Evolutionary conservation across 163 green algal species (phyloP), one percentile per base, ranked within the genome.

Genomic region (Botryococcus braunii): DNA sequence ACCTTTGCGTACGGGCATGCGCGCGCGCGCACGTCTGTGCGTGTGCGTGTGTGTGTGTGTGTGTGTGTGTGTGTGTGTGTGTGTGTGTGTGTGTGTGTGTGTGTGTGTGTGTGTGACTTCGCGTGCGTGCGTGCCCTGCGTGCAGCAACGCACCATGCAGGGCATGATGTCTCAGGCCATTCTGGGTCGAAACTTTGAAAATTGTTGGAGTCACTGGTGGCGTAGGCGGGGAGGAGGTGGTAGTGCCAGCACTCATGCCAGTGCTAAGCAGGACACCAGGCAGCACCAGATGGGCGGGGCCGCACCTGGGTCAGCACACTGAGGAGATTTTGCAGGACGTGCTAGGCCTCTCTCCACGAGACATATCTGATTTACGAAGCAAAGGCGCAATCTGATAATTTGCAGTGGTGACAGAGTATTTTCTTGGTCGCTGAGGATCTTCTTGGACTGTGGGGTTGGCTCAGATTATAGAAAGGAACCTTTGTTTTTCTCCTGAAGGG

Each of bases 231-330:
- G 27, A 63, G 4, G 38, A 58, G 32, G 48, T 78, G 0, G 74
- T 68, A 40, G 17, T 85, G 38, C 79, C 79, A 13, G 79, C 76
- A 27, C 77, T 85, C 47, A 52, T 82, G 39, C 79, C 79, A n/a
- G 68, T 79, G 0, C 37, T 85, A 58, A 40, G 41, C 35, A 47
- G 59, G 35, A 85, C 79, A 2, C 76, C 76, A 17, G 68, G 74
- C 32, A 39, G 39, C 38, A 84, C 77, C 2, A 69, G 60, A 11
- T 91, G 85, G 86, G 85, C 86, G 32, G 86, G 86, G 4, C 82
- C 87, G 1, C 81, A 84, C 38, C 78, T 92, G 47, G 83, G 86
- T 0, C 55, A 92, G 59, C 84, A 94, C 69, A 91, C 84, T 13
- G 75, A 87, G 4, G 75, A 86, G 40, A 72, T 92, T n/a, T 72